Conservation (phyloP, 2,329 filamentous ascomycete species). For the Hymenotorrendiella dingleyae region DNA sequence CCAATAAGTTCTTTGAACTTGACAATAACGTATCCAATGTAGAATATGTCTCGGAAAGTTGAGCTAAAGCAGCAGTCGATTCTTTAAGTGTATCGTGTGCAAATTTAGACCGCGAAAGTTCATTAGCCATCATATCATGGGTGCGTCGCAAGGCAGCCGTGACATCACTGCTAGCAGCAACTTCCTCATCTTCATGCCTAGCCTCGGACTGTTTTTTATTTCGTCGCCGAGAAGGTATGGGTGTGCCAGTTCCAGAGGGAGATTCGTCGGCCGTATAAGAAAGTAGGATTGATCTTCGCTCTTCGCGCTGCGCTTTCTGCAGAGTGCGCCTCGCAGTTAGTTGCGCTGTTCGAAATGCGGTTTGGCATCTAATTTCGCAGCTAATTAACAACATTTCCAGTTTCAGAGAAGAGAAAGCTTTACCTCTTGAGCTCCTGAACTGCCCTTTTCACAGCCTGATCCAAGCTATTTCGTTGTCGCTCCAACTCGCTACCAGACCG, state of each 20-base stretch:
- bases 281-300: conserved; percentile 70
- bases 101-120: conserved; percentile 81
- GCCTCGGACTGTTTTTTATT: conserved; percentile 13
- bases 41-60: conserved; percentile 75
- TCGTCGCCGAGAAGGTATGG: conserved; percentile 30
- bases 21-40: conserved; percentile 72
- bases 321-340: conserved; percentile 71
- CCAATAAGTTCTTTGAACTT: conserved; percentile 68
- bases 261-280: conserved; percentile 39
- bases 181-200: conserved; percentile 61
- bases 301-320: conserved; percentile 65
- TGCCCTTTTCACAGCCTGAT: conserved; percentile 60
- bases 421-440: conserved; percentile 67
- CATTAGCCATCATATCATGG: conserved; percentile 77
- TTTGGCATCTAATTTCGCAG: conserved; percentile 25
- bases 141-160: conserved; percentile 79
- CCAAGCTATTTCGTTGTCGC: conserved; percentile 58
- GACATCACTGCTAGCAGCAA: conserved; percentile 75
- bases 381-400: neutral
- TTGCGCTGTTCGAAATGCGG: conserved; percentile 75
- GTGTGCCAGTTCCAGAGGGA: conserved; percentile 22
- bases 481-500: conserved; percentile 48
- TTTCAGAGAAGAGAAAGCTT: conserved; percentile 14
- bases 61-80: conserved; percentile 74
- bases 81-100: conserved; percentile 83